Base-by-base conservation (phyloP, 108 stramenopile genomes). In the Stephanodiscus triporus region DNA sequence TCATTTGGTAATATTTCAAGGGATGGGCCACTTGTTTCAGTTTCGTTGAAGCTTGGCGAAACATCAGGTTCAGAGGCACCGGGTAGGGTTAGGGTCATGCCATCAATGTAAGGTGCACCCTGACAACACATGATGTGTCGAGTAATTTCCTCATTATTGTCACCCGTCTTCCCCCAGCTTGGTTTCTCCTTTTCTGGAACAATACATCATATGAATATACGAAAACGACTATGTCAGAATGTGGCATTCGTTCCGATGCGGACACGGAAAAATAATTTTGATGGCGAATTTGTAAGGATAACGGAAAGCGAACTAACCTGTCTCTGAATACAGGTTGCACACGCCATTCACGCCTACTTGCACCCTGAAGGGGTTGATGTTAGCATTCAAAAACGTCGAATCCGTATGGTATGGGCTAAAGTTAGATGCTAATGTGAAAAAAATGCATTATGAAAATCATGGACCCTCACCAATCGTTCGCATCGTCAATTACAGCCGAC, bases 401-500 rank as follows among this genome's bases (percentile, higher is more conserved):
- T 42, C 40, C 40, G 11, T 9, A 42, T 42, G 40, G 10, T 11
- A 42, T 1, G 40, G 9, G 9, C 1, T 34, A 42, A 9, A 11
- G 40, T 42, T 42, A 42, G 40, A 42, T 9, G 40, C 9, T 1
- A 13, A 1, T 42, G 40, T 42, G 32, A 34, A 4, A 5, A 42
- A 9, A 42, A 13, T 42, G 9, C 11, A 42, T 36, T 7, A 36
- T 4, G 36, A 36, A 36, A 36, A 36, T 7, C 36, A 36, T 36
- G 36, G 36, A 36, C 11, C 9, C 40, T 42, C 9, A 42, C 77
- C 59, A 80, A 43, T 80, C 70, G 60, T 80, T 80, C 20, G 60
- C 63, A 26, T 32, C 67, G 58, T 80, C 70, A 43, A 66, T 57
- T 11, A 73, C 66, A 45, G 78, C 78, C 14, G 78, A 66, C 78